Evolutionary conservation across 2,329 filamentous ascomycete genomes (phyloP), one percentile per base, ranked within the genome.

Genomic region (Periglandula ipomoeae): DNA sequence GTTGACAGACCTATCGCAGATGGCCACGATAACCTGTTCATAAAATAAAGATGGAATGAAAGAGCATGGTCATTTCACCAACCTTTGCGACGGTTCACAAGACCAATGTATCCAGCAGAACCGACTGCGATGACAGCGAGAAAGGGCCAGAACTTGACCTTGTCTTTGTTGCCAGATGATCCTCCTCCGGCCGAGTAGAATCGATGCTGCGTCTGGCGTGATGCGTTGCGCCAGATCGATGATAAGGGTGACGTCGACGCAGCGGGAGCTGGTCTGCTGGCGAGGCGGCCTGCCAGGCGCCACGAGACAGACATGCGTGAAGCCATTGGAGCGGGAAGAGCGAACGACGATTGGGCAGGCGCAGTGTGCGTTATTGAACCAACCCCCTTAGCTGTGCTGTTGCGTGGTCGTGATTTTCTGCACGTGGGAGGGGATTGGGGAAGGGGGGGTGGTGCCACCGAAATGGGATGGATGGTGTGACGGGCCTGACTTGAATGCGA

Each of bases 71-170:
- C 20, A 24, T 58, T 26, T 10, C 20, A 38, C 71, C 63, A 51
- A 77, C 76, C 71, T 64, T 68, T 69, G 54, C 70, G 73, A 53
- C 63, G 65, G 52, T 78, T 74, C 44, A 74, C 70, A 40, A 80
- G 63, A 32, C 71, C 61, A 27, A 73, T 61, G 60, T 79, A 81
- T 22, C 71, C 74, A 13, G 69, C 70, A 7, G 69, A 67, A 43
- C 74, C 72, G 15, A 72, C 54, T 27, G 63, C 70, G 53, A 78
- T 71, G 54, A 80, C 65, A 46, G 66, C 61, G 41, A 75, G n/a
- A 54, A 80, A 79, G 2, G 76, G 76, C 75, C 75, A 79, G 61
- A 80, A 79, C 63, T 78, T 79, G 67, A 79, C 60, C 40, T 56
- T 61, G 46, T 59, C 64, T 39, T 59, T 57, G 40, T 64, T 62